Conservation (phyloP, 2,329 filamentous ascomycete species). For the Teratosphaeria pseudoeucalypti region DNA sequence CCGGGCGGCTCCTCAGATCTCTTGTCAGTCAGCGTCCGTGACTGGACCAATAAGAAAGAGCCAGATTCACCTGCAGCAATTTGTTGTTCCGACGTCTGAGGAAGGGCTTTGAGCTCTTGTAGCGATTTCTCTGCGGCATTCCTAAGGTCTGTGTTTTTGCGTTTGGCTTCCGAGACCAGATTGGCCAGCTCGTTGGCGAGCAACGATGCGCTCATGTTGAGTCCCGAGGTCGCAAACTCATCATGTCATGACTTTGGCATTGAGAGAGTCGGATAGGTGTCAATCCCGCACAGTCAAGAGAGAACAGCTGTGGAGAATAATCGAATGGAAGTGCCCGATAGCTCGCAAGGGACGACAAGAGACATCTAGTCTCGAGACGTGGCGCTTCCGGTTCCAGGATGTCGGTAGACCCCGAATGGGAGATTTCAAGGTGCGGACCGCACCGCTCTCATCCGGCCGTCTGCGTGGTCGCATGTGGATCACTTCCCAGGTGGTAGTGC, state of each 20-base stretch:
- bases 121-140: slow-evolving; percentile 89
- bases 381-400: neutral
- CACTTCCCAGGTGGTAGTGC: neutral
- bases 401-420: neutral
- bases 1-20: slow-evolving; percentile 74
- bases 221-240: neutral
- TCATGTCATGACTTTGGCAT: neutral
- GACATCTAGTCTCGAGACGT: neutral
- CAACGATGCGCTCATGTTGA: slow-evolving; percentile 21
- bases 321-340: neutral
- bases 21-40: slow-evolving; percentile 20
- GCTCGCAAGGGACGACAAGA: neutral
- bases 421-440: neutral
- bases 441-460: too few species aligned
- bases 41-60: neutral
- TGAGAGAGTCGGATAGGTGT: neutral
- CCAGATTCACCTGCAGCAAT: slow-evolving; percentile 52
- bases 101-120: slow-evolving; percentile 71
- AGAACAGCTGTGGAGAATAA: neutral
- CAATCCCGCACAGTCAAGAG: neutral
- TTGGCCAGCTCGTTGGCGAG: slow-evolving; percentile 22
- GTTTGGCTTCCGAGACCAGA: slow-evolving; percentile 61
- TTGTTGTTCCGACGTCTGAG: slow-evolving; percentile 64
- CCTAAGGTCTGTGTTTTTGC: slow-evolving; percentile 82
- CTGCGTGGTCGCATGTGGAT: neutral